A percentile compares a stretch with the other conserved stretches of the same genome.
Evolutionary conservation across 106 monocot species (phyloP).

Genomic region (Agapanthus africanus): DNA sequence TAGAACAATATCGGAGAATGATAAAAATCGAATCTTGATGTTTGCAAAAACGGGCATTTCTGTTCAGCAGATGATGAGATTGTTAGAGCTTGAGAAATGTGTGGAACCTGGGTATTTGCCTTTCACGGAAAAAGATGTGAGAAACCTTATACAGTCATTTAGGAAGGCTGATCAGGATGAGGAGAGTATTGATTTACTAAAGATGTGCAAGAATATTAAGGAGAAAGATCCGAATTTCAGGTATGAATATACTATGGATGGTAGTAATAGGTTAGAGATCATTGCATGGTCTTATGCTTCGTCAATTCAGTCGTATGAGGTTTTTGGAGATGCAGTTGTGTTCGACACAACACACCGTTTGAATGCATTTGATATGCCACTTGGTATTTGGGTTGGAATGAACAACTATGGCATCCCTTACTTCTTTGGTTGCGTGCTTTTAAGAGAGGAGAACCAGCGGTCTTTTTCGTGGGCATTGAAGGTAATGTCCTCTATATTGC

Average conservation of each 20-base stretch:
- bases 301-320: slow-evolving; percentile 62
- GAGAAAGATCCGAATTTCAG: slow-evolving; percentile 65
- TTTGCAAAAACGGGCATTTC: slow-evolving; percentile 80
- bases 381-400: slow-evolving; percentile 85
- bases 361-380: slow-evolving; percentile 50
- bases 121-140: slow-evolving; percentile 90
- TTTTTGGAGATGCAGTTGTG: slow-evolving; percentile 75
- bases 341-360: slow-evolving; percentile 73
- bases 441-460: slow-evolving; percentile 49
- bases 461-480: slow-evolving; percentile 82
- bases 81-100: slow-evolving; percentile 76
- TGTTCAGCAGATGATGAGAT: slow-evolving; percentile 83
- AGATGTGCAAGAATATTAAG: slow-evolving; percentile 65
- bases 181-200: slow-evolving; percentile 55
- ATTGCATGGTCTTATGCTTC: slow-evolving; percentile 94
- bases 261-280: slow-evolving; percentile 49
- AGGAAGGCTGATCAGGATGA: slow-evolving; percentile 63
- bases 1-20: slow-evolving; percentile 51
- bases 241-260: slow-evolving; percentile 58
- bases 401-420: slow-evolving; percentile 81
- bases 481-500: slow-evolving; percentile 25
- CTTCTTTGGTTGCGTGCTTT: slow-evolving; percentile 76
- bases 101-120: slow-evolving; percentile 66
- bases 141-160: slow-evolving; percentile 70
- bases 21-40: slow-evolving; percentile 73